Evolutionary conservation across 192 early-diverging fungal species (phyloP).

Genomic region (Podila verticillata): DNA sequence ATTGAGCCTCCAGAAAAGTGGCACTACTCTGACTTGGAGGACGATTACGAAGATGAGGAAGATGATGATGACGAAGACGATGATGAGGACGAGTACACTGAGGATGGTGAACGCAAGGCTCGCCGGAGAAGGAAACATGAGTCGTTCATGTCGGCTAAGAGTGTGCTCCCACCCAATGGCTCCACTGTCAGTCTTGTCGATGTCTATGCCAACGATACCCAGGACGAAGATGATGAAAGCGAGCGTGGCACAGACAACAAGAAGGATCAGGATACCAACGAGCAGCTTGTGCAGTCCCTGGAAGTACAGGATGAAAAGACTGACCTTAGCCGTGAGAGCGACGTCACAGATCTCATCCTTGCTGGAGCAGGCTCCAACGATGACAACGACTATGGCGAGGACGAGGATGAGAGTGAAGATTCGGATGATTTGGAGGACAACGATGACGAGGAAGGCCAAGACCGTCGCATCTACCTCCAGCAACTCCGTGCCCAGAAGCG

Average conservation of each 20-base stretch:
- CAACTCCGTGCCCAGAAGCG: conserved; percentile 31
- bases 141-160: conserved; percentile 50
- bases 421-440: conserved; percentile 46
- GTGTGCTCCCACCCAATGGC: conserved; percentile 19
- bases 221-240: conserved; percentile 25
- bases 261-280: not conserved
- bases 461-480: conserved; percentile 48
- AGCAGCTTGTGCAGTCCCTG: conserved; percentile 10
- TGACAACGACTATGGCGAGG: conserved; percentile 17
- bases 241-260: not conserved
- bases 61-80: conserved; percentile 33
- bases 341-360: conserved; percentile 8
- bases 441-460: conserved; percentile 50
- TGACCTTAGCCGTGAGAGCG: not conserved
- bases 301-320: not conserved
- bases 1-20: conserved; percentile 46
- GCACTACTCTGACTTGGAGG: conserved; percentile 47
- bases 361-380: conserved; percentile 13
- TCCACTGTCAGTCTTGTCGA: conserved; percentile 39
- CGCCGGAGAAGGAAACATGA: conserved; percentile 31
- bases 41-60: conserved; percentile 17
- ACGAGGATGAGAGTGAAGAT: conserved; percentile 42
- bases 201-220: conserved; percentile 10
- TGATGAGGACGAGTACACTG: conserved; percentile 9
- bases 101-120: conserved; percentile 8